Base-by-base conservation (phyloP, 1,139 yeast genomes). In the Geotrichum australiense region DNA sequence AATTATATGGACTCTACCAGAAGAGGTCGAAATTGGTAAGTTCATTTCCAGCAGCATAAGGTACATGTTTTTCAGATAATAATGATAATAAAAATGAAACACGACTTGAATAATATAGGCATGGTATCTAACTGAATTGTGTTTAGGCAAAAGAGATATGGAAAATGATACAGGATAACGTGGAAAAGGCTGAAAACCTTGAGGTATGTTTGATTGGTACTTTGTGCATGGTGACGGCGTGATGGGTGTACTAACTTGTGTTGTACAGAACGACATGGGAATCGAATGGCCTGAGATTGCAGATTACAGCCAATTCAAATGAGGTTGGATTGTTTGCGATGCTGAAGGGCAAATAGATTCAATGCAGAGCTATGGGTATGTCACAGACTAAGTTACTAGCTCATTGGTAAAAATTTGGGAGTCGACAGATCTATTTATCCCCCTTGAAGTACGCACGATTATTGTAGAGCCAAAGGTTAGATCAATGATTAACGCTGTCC, bases 11-110 rank as follows among this genome's bases (percentile, higher is more conserved):
- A 19, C 24, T 32, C 3, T 37, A 38, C 20, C 30, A 12, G 5
- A 38, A 35, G 16, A 25, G 45, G 26, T 39, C 43, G 5, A 47
- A 42, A 18, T 20, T 49, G n/a, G 50, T 47, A 25, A 27, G 48
- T 28, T 37, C 29, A 6, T 28, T 42, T 20, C n/a, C n/a, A n/a
- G n/a, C n/a, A n/a, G n/a, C n/a, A n/a, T n/a, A n/a, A n/a, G n/a
- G n/a, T n/a, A n/a, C n/a, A n/a, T n/a, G n/a, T n/a, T n/a, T n/a
- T n/a, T n/a, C n/a, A n/a, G n/a, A n/a, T n/a, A n/a, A n/a, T n/a
- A n/a, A n/a, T n/a, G n/a, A n/a, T n/a, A n/a, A n/a, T n/a, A n/a
- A n/a, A n/a, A n/a, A n/a, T n/a, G n/a, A n/a, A n/a, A n/a, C n/a
- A n/a, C n/a, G n/a, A 23, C 37, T 14, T 21, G 20, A 11, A 6